A percentile compares a stretch with the other conserved stretches of the same genome.
Conservation (phyloP, 202 grass and related monocot genomes). For the Setaria viridis region DNA sequence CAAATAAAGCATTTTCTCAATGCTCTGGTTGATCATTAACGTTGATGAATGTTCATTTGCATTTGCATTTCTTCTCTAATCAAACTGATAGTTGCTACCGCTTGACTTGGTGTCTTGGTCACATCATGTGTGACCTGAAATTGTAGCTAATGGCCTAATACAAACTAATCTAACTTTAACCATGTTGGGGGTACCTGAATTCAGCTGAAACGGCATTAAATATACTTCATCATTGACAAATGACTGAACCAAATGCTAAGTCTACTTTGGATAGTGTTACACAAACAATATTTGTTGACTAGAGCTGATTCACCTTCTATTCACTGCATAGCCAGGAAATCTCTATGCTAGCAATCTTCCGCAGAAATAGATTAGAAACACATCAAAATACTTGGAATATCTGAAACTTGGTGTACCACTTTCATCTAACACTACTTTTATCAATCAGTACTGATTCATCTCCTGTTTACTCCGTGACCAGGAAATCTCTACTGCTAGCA, state of each 20-base stretch:
- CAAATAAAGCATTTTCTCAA: not conserved
- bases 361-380: not conserved
- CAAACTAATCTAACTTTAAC: not conserved
- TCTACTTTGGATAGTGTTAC: not conserved
- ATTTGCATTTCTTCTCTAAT: not conserved
- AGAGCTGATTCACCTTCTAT: not conserved
- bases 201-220: not conserved
- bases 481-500: conserved; percentile 99
- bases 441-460: not conserved
- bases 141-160: not conserved
- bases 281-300: not conserved
- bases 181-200: not conserved
- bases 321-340: not conserved
- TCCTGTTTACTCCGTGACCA: conserved; percentile 42
- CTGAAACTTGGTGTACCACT: not conserved
- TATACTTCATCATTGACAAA: conserved; percentile 14
- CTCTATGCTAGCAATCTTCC: not conserved
- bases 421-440: conserved; percentile 1
- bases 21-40: not conserved
- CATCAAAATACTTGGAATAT: not conserved
- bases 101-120: not conserved
- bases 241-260: not conserved
- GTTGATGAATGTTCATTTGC: not conserved
- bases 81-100: not conserved
- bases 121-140: not conserved